These are phyloP conservation scores for Candida smagusa DNA, from an alignment of 1,139 yeast species.

Conservation along the genomic window DNA sequence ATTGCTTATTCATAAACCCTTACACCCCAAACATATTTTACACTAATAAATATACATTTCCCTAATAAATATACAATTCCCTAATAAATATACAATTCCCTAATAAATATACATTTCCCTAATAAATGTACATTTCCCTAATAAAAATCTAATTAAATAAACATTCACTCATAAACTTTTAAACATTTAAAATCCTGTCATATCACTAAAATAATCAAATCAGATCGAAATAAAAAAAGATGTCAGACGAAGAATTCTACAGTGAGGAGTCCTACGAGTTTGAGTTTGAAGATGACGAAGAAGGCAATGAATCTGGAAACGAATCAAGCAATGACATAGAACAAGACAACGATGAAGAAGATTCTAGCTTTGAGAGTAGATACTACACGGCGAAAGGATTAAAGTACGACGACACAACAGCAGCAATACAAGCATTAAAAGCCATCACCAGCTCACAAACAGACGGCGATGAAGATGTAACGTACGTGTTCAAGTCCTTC, in stretches of 20 bases:
- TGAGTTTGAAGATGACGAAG: slow-evolving; percentile 62
- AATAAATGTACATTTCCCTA: too few relatives aligned
- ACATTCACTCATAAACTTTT: too few relatives aligned
- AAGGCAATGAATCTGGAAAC: slow-evolving; percentile 28
- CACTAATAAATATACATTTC: too few relatives aligned
- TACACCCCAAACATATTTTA: too few relatives aligned
- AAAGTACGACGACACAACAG: slow-evolving; percentile 54
- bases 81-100: too few relatives aligned
- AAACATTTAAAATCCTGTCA: background rate
- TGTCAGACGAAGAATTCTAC: slow-evolving; percentile 57
- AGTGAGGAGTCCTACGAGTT: slow-evolving; percentile 66
- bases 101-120: too few relatives aligned
- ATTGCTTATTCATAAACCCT: too few relatives aligned
- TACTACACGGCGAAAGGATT: slow-evolving; percentile 63
- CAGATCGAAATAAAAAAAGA: slow-evolving; percentile 11
- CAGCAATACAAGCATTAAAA: slow-evolving; percentile 12
- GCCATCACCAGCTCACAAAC: slow-evolving; percentile 9
- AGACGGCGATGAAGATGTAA: slow-evolving; percentile 15
- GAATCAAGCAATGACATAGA: slow-evolving; percentile 12
- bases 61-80: too few relatives aligned
- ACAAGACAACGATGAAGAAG: slow-evolving; percentile 19
- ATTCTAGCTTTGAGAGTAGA: slow-evolving; percentile 42
- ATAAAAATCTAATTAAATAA: too few relatives aligned
- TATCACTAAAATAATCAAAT: background rate
- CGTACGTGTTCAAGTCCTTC: slow-evolving; percentile 56